These are phyloP conservation scores for Fusarium globosum DNA, from an alignment of 2,329 filamentous ascomycete species.

Conservation along the genomic window DNA sequence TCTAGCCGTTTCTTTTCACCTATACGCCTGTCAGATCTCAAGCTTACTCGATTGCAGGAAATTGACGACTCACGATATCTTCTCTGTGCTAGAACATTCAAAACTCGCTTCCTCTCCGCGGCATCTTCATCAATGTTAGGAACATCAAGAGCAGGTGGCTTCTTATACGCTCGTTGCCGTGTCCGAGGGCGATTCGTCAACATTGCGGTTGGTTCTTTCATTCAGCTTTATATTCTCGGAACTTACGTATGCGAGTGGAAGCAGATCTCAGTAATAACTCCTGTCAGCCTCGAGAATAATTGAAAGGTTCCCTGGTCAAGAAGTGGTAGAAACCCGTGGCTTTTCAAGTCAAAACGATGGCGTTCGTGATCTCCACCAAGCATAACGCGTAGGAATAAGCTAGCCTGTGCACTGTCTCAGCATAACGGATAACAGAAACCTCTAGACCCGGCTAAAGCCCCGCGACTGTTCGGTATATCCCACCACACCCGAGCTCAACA, in stretches of 20 bases:
- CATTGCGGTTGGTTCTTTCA: conserved; percentile 11
- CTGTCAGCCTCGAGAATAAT: background rate
- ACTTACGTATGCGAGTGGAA: background rate
- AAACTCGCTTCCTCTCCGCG: conserved; percentile 62
- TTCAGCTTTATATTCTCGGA: background rate
- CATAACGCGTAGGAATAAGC: conserved; percentile 46
- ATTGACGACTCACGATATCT: conserved; percentile 57
- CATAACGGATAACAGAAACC: conserved; percentile 49
- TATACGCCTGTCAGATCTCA: conserved; percentile 24
- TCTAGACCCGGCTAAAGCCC: accelerated
- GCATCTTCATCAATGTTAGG: conserved; percentile 63
- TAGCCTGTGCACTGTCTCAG: conserved; percentile 36
- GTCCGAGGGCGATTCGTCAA: conserved; percentile 45
- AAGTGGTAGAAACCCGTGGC: conserved; percentile 1
- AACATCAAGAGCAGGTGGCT: conserved; percentile 54
- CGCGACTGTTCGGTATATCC: conserved; percentile 15
- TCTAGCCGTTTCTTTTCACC: conserved; percentile 50
- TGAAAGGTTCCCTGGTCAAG: background rate
- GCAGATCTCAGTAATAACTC: background rate
- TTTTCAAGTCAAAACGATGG: conserved; percentile 29
- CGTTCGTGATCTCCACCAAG: conserved; percentile 33
- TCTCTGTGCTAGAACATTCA: conserved; percentile 66
- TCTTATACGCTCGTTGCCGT: conserved; percentile 55
- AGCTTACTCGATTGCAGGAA: too few species aligned
- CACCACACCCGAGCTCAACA: conserved; percentile 1